phyloP scores from a whole-genome alignment of 2,329 filamentous ascomycete genomes.

The Fusarium fujikuroi region DNA sequence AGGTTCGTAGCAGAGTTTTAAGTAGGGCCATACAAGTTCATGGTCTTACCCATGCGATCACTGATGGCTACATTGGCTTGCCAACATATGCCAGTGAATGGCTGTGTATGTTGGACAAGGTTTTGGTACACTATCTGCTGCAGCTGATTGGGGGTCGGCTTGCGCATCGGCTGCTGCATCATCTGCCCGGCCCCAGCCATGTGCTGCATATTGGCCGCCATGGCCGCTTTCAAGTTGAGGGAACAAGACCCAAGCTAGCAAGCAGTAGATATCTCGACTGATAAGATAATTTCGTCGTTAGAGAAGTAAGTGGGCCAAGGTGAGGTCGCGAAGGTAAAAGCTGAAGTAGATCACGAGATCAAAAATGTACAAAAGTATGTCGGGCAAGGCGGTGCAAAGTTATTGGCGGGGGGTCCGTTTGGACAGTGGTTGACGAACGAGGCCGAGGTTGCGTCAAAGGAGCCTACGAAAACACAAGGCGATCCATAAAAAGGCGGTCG shows the following conservation, averaged over 20 bases:
- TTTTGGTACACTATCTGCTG: slow-evolving; percentile 55
- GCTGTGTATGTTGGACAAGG: slow-evolving; percentile 50
- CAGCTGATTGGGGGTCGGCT: slow-evolving; percentile 46
- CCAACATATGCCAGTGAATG: slow-evolving; percentile 51
- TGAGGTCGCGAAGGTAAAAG: not conserved
- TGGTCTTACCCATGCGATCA: slow-evolving; percentile 57
- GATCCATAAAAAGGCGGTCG: slow-evolving; percentile 48
- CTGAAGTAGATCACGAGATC: not conserved
- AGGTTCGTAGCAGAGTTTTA: slow-evolving; percentile 9
- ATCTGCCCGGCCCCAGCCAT: slow-evolving; percentile 62
- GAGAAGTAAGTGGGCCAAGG: not conserved
- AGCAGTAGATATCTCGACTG: slow-evolving; percentile 10
- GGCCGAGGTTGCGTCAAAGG: slow-evolving; percentile 35
- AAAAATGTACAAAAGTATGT: not conserved
- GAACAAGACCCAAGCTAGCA: slow-evolving; percentile 35
- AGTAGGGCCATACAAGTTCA: slow-evolving; percentile 53
- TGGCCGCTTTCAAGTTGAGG: slow-evolving; percentile 55
- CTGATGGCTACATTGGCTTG: slow-evolving; percentile 51
- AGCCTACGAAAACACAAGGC: slow-evolving; percentile 47
- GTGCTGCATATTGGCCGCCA: slow-evolving; percentile 70
- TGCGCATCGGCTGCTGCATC: slow-evolving; percentile 57
- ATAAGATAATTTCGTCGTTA: slow-evolving; percentile 6
- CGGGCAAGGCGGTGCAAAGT: slow-evolving; percentile 16
- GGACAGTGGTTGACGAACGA: slow-evolving; percentile 13
- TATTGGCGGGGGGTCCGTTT: slow-evolving; percentile 6